Evolutionary conservation across 306 rosid species (phyloP), one percentile per base, ranked within the genome.

Genomic region (Lablab purpureus): DNA sequence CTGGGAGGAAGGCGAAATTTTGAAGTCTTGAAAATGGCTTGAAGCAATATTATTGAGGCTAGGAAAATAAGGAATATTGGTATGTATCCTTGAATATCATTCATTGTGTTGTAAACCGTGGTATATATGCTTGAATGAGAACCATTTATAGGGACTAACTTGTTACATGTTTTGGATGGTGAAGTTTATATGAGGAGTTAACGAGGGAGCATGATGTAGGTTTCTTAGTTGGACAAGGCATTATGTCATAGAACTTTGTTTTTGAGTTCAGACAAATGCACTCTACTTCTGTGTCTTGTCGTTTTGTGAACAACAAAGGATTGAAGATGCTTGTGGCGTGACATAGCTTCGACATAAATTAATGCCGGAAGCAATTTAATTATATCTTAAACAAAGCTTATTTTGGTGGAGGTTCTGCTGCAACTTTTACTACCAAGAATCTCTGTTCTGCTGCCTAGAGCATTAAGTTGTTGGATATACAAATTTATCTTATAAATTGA

Each of bases 1-100:
- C 84, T 5, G 6, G 88, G 88, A 21, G 88, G 86, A 50, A 46
- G 82, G 4, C 25, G 73, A 43, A 50, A 1, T 25, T 74, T 85
- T 66, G 71, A 45, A 41, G 5, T 78, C 52, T 86, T 34, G 65
- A 91, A 67, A 59, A 87, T 81, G 77, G 65, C 5, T 28, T 60
- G 81, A 56, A 87, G 28, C 7, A 85, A 32, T 60, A 86, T 15
- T 19, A 59, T 63, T 64, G 87, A 77, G 63, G 78, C 43, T 23
- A 87, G 76, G 64, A 80, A 86, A 25, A 81, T n/a, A 9, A 84
- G 66, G 62, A 87, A 83, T 40, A 86, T 78, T 67, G 79, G 58
- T 18, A 79, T 19, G 89, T 82, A 85, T 56, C 80, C 75, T 84
- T 36, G 81, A 70, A 73, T 74, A 46, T 67, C 78, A 11, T 69